Base-by-base conservation (phyloP, 768 basidiomycete genomes). In the Phaeotremella skinneri region DNA sequence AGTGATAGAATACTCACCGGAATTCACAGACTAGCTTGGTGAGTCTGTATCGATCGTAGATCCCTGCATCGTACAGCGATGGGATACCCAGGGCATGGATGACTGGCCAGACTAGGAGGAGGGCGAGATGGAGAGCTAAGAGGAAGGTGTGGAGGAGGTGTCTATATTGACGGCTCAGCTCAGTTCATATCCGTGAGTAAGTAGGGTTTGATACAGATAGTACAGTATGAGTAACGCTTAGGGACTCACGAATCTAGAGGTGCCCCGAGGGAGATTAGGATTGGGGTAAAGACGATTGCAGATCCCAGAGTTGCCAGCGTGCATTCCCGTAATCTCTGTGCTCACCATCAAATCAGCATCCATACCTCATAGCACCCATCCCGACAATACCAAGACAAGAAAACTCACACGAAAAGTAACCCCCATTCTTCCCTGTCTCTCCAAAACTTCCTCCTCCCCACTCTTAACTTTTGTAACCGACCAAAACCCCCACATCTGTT, bases 21-120 rank as follows among this genome's bases (percentile, higher is more conserved):
- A 89, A 78, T 64, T 91, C 88, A 49, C 83, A 87, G 70, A 93
- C 92, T 39, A 97, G 79, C 50, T 89, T 83, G 23, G 84, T 81
- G 87, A 90, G 90, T 4, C 83, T 82, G 72, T 85, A 80, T 42
- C 87, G 81, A 45, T 81, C 82, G 53, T 84, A 74, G 32, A 85
- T 68, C 1, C 85, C 80, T 16, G 76, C 70, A 5, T 64, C 56
- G 51, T 77, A 75, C 16, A 83, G 63, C 34, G 81, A 81, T 0
- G 89, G 87, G 2, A 80, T 62, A 5, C 89, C 89, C 17, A 91
- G 79, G 2, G 84, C 81, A 70, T 87, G 89, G 1, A 85, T 82
- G 9, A 89, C 85, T 0, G 86, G 80, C 64, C 86, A 87, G 14
- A 84, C 79, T 14, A 81, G 80, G 62, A 92, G 79, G 32, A 87